A percentile compares a stretch with the other conserved stretches of the same genome.
Evolutionary conservation across 352 stramenopile species (phyloP).

Genomic region (Phytophthora sp.): DNA sequence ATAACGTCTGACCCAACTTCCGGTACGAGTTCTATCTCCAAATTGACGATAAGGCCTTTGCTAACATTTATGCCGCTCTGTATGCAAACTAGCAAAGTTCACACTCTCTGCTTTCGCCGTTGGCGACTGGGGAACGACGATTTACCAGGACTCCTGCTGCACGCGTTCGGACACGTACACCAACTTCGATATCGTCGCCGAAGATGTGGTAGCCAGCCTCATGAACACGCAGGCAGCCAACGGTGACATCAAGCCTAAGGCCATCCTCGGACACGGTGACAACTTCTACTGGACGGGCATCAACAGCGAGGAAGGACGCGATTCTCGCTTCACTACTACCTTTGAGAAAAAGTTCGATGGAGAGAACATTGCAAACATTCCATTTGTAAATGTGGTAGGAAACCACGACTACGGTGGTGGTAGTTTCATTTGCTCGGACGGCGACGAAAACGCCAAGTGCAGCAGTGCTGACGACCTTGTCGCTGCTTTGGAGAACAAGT

Average conservation of each 20-base stretch:
- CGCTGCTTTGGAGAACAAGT: conserved; percentile 31
- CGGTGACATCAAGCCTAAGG: conserved; percentile 45
- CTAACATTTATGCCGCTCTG: neutral
- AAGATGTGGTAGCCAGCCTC: conserved; percentile 30
- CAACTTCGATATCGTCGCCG: conserved; percentile 27
- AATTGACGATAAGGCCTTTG: neutral
- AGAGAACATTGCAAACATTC: conserved; percentile 37
- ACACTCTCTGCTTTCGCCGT: conserved; percentile 11
- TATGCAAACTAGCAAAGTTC: neutral
- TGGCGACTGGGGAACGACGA: conserved; percentile 40
- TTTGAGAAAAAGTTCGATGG: conserved; percentile 41
- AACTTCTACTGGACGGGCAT: conserved; percentile 63
- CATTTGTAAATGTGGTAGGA: conserved; percentile 64
- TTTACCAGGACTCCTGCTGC: conserved; percentile 47
- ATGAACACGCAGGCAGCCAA: conserved; percentile 39
- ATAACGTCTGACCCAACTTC: neutral
- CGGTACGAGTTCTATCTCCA: neutral
- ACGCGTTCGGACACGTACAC: conserved; percentile 21
- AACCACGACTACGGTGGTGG: conserved; percentile 73
- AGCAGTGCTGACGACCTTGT: conserved; percentile 41
- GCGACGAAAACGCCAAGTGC: conserved; percentile 42
- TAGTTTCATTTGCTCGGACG: conserved; percentile 49
- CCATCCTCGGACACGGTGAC: conserved; percentile 34
- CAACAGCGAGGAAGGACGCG: conserved; percentile 29
- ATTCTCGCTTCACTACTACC: conserved; percentile 43